phyloP scores from a whole-genome alignment of 805 yeast genomes.

The Sugiyamaella smithiae region DNA sequence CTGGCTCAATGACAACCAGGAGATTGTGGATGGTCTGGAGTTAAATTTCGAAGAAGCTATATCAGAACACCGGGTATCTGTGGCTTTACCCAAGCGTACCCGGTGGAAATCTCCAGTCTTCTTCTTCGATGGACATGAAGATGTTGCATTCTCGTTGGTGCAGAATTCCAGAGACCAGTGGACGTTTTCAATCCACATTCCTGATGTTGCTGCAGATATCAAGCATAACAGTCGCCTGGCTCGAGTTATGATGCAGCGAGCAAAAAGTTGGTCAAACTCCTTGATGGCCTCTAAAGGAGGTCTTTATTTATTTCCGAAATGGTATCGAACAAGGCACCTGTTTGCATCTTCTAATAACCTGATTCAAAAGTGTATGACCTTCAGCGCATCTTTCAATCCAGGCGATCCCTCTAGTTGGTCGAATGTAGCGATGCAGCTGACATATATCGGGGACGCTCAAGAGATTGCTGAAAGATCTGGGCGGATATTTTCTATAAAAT shows the following conservation, averaged over 20 bases:
- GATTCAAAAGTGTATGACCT: conserved; percentile 13
- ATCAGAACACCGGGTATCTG: background rate
- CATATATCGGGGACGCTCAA: background rate
- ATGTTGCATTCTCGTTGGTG: conserved; percentile 17
- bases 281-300: background rate
- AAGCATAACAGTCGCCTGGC: background rate
- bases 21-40: conserved; percentile 17
- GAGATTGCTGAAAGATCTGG: background rate
- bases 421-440: background rate
- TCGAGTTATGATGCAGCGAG: background rate
- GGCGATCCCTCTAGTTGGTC: conserved; percentile 8
- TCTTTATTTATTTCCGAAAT: background rate
- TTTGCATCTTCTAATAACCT: background rate
- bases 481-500: too few relatives aligned
- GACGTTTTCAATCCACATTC: conserved; percentile 18
- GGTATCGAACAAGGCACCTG: background rate
- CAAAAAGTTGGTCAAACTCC: background rate
- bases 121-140: background rate
- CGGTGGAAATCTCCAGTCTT: background rate
- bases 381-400: conserved; percentile 11
- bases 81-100: background rate
- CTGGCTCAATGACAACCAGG: background rate
- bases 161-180: conserved; percentile 1
- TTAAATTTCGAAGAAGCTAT: background rate
- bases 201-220: conserved; percentile 9